A percentile compares a stretch with the other conserved stretches of the same genome.
Evolutionary conservation across 2,329 filamentous ascomycete genomes (phyloP).

Genomic region (Penicillium sp.): DNA sequence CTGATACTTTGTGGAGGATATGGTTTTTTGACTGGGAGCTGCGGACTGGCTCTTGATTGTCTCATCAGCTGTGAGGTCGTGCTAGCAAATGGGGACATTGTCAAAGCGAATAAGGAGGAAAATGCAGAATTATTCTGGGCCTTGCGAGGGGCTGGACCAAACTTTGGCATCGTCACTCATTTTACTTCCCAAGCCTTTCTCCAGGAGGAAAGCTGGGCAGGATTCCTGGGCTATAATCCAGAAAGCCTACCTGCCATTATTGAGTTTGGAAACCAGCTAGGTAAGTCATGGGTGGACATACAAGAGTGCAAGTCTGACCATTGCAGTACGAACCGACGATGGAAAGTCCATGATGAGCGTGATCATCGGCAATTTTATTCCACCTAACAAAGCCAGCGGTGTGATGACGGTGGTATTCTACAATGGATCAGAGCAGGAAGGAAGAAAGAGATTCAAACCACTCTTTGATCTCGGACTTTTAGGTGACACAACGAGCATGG

Average conservation of each 20-base stretch:
- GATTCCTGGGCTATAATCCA: background rate
- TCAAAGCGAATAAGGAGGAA: background rate
- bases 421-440: constrained; percentile 3
- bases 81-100: constrained; percentile 3
- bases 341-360: constrained; percentile 5
- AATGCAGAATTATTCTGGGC: background rate
- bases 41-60: constrained; percentile 2
- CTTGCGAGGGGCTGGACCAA: background rate
- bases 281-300: background rate
- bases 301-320: background rate
- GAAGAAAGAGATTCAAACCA: background rate
- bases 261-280: background rate
- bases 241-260: background rate
- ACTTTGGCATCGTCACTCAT: background rate
- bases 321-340: background rate
- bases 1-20: constrained; percentile 3
- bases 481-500: background rate
- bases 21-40: background rate
- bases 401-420: constrained; percentile 1
- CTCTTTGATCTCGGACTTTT: background rate
- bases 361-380: constrained; percentile 2
- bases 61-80: constrained; percentile 3
- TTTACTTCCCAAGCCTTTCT: constrained; percentile 4
- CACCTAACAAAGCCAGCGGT: background rate
- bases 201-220: constrained; percentile 3